Evolutionary conservation across 176 grass and related monocot genomes (phyloP), one percentile per base, ranked within the genome.

Genomic region (Aegilops sharonensis): DNA sequence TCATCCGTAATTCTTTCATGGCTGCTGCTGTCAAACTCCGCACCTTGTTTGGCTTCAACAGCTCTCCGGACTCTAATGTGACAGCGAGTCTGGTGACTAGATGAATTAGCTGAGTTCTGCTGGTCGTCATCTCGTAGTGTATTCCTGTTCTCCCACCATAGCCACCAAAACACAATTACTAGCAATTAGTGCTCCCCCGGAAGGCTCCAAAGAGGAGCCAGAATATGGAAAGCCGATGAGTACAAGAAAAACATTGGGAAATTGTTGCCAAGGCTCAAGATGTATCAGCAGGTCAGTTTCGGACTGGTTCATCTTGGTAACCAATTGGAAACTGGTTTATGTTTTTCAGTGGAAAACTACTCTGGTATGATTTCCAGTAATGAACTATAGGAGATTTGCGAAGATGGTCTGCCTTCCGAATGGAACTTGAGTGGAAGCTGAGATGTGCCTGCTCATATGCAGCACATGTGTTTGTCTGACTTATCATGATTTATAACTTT

Each of bases 271-370:
- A 75, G 72, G 72, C 72, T 75, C 72, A 75, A 30, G 72, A 75
- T 31, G 72, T 75, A 47, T 52, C 24, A 69, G 63, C 39, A 69
- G 24, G 62, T 88, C 72, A 67, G 17, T 63, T 91, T 77, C 67
- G 9, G 45, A 65, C 60, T 66, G 54, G 35, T 78, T 32, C 75
- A 77, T 35, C 66, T 48, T 50, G 45, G 63, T 34, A 66, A 75
- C 77, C 76, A 80, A 75, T 89, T 87, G 21, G 56, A 73, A 62
- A 27, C 21, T 84, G 65, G 18, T 72, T 50, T 37, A 71, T 71
- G 34, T 2, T 64, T 84, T 27, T 61, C 29, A 61, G 9, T 62
- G 4, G 56, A 59, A 71, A 63, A 25, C 9, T 29, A 21, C 10
- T 36, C 17, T 70, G 57, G 20, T 88, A 63, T 43, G 47, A 73